These are phyloP conservation scores for Acorus gramineus DNA, from an alignment of 106 monocot species.

Conservation along the genomic window DNA sequence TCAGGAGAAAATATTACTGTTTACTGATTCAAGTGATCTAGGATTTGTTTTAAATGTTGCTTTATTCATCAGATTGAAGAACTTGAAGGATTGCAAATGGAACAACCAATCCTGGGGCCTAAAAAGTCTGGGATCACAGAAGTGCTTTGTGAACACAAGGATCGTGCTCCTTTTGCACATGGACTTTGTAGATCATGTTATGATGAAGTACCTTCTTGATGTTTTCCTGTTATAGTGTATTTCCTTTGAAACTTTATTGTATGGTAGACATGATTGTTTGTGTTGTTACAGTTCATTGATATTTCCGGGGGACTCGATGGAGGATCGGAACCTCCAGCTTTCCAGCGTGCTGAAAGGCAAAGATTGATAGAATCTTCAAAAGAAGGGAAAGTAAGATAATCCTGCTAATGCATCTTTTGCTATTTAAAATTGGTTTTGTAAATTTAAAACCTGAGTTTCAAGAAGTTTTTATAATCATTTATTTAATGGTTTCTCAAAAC, in stretches of 20 bases:
- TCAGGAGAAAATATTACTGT: background rate
- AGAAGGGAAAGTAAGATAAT: conserved; percentile 20
- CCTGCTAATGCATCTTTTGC: conserved; percentile 8
- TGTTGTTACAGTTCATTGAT: conserved; percentile 56
- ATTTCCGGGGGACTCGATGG: conserved; percentile 86
- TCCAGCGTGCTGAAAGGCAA: conserved; percentile 78
- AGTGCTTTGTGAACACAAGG: conserved; percentile 73
- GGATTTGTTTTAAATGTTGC: too few relatives aligned
- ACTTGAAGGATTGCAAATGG: conserved; percentile 17
- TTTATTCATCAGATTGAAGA: conserved; percentile 57
- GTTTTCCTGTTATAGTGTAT: background rate
- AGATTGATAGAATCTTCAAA: conserved; percentile 27
- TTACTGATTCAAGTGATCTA: background rate
- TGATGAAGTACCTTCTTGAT: conserved; percentile 36
- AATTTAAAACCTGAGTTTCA: background rate
- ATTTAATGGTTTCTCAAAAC: background rate
- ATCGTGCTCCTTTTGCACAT: conserved; percentile 69
- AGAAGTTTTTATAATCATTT: conserved; percentile 28
- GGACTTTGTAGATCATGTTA: conserved; percentile 82
- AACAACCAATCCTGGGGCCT: conserved; percentile 23
- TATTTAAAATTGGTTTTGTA: background rate
- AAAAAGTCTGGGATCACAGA: conserved; percentile 12
- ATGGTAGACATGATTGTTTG: background rate
- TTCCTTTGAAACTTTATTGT: conserved; percentile 1
- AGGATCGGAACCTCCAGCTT: conserved; percentile 85